These are phyloP conservation scores for Aschersonia sp. DNA, from an alignment of 2,329 filamentous ascomycete species.

Conservation along the genomic window DNA sequence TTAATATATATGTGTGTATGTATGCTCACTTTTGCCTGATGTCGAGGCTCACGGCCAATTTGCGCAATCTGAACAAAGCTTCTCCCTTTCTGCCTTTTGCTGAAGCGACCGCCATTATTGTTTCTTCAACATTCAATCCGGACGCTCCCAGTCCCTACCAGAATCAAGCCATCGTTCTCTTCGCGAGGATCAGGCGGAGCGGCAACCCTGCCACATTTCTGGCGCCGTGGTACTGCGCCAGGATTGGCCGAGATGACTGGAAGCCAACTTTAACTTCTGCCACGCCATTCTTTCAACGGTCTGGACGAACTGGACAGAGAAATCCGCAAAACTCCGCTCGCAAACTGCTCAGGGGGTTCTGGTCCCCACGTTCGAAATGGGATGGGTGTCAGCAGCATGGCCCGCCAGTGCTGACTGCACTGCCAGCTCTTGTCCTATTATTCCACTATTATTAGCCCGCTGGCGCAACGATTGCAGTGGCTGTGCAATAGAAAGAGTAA, in stretches of 20 bases:
- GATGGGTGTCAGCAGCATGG: neutral
- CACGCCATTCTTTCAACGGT: too few species aligned
- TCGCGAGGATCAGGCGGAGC: neutral
- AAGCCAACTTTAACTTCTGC: too few species aligned
- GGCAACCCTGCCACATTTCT: neutral
- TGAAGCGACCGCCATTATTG: neutral
- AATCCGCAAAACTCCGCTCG: neutral
- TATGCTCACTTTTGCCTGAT: too few species aligned
- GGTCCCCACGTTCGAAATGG: neutral
- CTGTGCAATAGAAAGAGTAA: neutral
- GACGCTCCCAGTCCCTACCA: too few species aligned
- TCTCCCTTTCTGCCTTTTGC: too few species aligned
- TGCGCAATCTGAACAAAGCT: too few species aligned
- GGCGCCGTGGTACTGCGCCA: neutral
- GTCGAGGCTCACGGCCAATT: too few species aligned
- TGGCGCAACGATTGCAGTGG: neutral
- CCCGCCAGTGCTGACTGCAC: neutral
- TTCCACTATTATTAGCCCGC: neutral
- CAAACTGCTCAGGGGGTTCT: neutral
- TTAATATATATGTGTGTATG: too few species aligned
- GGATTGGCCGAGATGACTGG: neutral
- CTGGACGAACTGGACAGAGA: neutral
- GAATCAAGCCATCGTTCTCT: too few species aligned
- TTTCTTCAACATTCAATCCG: neutral
- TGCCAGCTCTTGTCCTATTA: too few species aligned